A percentile compares a stretch with the other conserved stretches of the same genome.
These are phyloP conservation scores for Pseudonitzschia multistriata DNA, from an alignment of 108 stramenopile species.

Conservation along the genomic window DNA sequence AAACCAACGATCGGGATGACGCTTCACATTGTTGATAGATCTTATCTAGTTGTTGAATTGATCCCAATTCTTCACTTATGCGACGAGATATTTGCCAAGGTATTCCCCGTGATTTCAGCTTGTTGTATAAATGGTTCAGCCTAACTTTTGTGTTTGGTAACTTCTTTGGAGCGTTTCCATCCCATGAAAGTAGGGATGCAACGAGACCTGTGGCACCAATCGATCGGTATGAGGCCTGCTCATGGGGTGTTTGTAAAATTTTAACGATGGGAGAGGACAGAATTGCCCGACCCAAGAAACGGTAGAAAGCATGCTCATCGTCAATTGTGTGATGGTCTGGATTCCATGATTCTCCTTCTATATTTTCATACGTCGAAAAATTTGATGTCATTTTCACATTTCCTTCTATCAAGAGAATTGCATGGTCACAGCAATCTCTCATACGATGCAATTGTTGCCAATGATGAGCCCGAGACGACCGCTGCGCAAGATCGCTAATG, in stretches of 20 bases:
- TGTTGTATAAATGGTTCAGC: constrained; percentile 14
- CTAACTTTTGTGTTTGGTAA: background rate
- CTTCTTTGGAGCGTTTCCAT: background rate
- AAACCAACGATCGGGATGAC: background rate
- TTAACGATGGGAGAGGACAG: constrained; percentile 16
- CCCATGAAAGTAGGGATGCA: constrained; percentile 11
- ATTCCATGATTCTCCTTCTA: constrained; percentile 22
- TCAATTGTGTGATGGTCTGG: constrained; percentile 27
- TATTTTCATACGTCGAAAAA: constrained; percentile 16
- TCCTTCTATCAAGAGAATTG: constrained; percentile 34
- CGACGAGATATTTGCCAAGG: constrained; percentile 24
- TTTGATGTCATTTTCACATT: constrained; percentile 15
- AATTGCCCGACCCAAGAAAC: constrained; percentile 26
- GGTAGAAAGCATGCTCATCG: constrained; percentile 21
- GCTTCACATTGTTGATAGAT: constrained; percentile 2
- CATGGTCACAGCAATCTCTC: constrained; percentile 22
- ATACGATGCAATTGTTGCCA: constrained; percentile 39
- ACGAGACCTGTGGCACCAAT: constrained; percentile 37
- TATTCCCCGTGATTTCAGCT: constrained; percentile 28
- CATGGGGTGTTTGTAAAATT: constrained; percentile 33
- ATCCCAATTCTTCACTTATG: constrained; percentile 21
- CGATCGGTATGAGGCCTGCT: constrained; percentile 27
- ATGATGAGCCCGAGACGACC: constrained; percentile 28
- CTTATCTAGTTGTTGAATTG: constrained; percentile 8
- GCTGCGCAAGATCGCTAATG: constrained; percentile 33